Base-by-base conservation (phyloP, 2,329 filamentous ascomycete species). In the Neofusicoccum sp. region DNA sequence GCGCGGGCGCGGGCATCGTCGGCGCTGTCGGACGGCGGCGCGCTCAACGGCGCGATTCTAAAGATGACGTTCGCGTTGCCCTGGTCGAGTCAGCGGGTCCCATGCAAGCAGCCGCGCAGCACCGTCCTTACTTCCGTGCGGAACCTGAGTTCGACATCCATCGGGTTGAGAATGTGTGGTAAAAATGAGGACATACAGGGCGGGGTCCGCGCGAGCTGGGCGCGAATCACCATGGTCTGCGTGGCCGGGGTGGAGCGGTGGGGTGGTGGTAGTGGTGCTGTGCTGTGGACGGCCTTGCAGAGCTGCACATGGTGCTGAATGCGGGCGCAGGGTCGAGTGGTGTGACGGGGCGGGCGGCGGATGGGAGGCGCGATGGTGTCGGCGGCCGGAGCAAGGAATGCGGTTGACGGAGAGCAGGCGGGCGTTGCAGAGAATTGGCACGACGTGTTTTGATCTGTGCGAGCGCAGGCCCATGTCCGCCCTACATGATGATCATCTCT, bases 241-340 rank as follows among this genome's bases (percentile, higher is more conserved):
- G 49, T 57, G 40, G 59, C 40, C 49, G 59, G 51, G 57, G 57
- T 33, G 57, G 57, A 48, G 57, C 57, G 47, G 45, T 59, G 57
- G 57, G 57, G 45, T 59, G 44, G 45, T 49, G 57, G 14, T 48
- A 48, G 57, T 51, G 45, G 26, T 41, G 45, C 28, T 59, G 38
- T 58, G 41, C 34, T 49, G 57, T 43, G 34, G 44, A 11, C 28
- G 57, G 51, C 51, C 51, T 56, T 56, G 51, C 51, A 51, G 54
- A 64, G 67, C 68, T 66, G 67, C 69, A 63, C 16, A 63, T 62
- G 62, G 58, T 51, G 61, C 61, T 67, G 49, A 12, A 24, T n/a
- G 24, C 26, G 6, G 34, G 26, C 26, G 36, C n/a, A 33, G 36
- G 16, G n/a, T 20, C 14, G 9, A 31, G 51, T 56, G 51, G 51